These are phyloP conservation scores for Madurella fahalii DNA, from an alignment of 2,329 filamentous ascomycete genomes.

Conservation along the genomic window DNA sequence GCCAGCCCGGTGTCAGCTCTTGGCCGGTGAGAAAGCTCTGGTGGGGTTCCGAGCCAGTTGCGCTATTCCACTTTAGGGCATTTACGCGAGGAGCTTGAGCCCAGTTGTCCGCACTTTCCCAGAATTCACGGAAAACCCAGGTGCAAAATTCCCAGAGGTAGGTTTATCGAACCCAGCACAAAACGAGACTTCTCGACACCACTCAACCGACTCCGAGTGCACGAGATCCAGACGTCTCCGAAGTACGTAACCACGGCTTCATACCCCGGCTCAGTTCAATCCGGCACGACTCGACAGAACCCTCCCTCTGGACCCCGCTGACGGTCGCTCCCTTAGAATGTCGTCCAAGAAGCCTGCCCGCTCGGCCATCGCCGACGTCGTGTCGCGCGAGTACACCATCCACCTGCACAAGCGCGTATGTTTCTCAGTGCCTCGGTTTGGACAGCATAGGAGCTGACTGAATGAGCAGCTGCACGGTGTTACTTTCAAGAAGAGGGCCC, in stretches of 20 bases:
- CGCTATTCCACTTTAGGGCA: constrained; percentile 24
- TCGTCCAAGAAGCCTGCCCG: constrained; percentile 60
- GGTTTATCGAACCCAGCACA: constrained; percentile 26
- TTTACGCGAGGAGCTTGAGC: constrained; percentile 23
- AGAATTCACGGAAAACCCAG: constrained; percentile 26
- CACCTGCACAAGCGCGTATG: constrained; percentile 99
- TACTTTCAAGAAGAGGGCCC: constrained; percentile 99
- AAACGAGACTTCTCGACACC: constrained; percentile 26
- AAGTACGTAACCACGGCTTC: constrained; percentile 25
- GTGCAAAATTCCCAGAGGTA: constrained; percentile 27
- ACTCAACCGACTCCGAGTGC: constrained; percentile 24
- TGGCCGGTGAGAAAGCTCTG: too few species aligned
- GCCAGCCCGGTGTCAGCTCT: constrained; percentile 2
- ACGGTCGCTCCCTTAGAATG: constrained; percentile 51
- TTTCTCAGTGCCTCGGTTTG: constrained; percentile 33
- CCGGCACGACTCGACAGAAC: background rate
- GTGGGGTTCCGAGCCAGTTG: too few species aligned
- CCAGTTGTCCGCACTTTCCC: constrained; percentile 26
- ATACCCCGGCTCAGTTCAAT: constrained; percentile 13
- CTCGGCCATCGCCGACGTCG: constrained; percentile 98
- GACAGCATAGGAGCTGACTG: constrained; percentile 32
- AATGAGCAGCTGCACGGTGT: constrained; percentile 81
- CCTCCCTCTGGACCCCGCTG: constrained; percentile 22
- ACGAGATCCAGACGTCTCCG: constrained; percentile 34
- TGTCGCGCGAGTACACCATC: constrained; percentile 99